Evolutionary conservation across 345 rosid species (phyloP).

Genomic region (Ceriops decandra): DNA sequence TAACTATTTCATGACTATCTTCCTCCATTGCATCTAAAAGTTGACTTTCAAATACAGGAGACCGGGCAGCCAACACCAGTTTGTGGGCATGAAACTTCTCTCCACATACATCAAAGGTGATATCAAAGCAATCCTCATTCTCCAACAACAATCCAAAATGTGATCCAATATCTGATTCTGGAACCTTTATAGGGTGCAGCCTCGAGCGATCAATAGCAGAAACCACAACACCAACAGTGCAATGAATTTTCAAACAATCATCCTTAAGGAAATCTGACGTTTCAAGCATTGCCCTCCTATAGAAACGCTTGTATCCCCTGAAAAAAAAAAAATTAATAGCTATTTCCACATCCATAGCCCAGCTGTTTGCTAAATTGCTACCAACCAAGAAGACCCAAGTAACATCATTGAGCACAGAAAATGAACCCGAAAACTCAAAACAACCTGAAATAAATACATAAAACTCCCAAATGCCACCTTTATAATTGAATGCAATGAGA

Average conservation of each 20-base stretch:
- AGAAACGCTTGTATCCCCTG: conserved; percentile 83
- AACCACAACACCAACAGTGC: conserved; percentile 69
- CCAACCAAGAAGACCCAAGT: too few species aligned
- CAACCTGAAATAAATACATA: too few species aligned
- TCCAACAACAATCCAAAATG: conserved; percentile 59
- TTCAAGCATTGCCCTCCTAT: conserved; percentile 56
- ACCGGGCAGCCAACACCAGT: conserved; percentile 66
- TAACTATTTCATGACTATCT: conserved; percentile 39
- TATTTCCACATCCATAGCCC: too few species aligned
- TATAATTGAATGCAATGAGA: too few species aligned
- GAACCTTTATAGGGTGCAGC: conserved; percentile 48
- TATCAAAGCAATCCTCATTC: conserved; percentile 53
- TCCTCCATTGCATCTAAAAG: conserved; percentile 35
- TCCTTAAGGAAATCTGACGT: conserved; percentile 61
- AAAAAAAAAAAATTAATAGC: background rate
- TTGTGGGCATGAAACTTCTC: conserved; percentile 59
- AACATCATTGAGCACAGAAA: too few species aligned
- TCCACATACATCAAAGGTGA: conserved; percentile 53
- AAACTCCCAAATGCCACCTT: too few species aligned
- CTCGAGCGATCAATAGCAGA: conserved; percentile 45
- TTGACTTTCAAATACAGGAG: conserved; percentile 44
- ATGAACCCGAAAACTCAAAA: too few species aligned
- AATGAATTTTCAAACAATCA: conserved; percentile 62
- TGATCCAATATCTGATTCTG: conserved; percentile 57
- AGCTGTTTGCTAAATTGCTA: too few species aligned